Evolutionary conservation across 2,329 filamentous ascomycete species (phyloP), one percentile per base, ranked within the genome.

Genomic region (Fusarium multiceps): DNA sequence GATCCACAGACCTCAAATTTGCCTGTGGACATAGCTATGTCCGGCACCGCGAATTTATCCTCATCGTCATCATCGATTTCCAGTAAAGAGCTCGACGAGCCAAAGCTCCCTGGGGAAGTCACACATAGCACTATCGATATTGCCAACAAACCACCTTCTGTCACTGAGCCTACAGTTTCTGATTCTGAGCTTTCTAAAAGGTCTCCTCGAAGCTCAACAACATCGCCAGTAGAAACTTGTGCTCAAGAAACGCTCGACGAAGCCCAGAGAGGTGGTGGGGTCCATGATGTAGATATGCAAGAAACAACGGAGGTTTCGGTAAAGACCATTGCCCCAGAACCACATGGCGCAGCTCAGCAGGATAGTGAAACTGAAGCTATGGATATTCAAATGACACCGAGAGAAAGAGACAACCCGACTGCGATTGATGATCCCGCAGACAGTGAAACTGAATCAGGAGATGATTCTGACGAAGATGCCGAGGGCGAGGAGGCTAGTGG

Each of bases 31-130:
- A 20, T 45, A 27, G 50, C 47, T n/a, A 42, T 55, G 20, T 37
- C 34, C 5, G 43, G 18, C 14, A 21, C 50, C 13, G 63, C 71
- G 7, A 74, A 72, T 42, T 65, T 60, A 18, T 41, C 28, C 28
- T 30, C 73, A 16, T 67, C 70, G 20, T 72, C 72, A 14, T 68
- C 72, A 16, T 72, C 70, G 6, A 49, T 72, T n/a, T 48, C 46
- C 14, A 71, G 68, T 20, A 49, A 66, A 13, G 54, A 71, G 4
- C 59, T 66, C 34, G 27, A 20, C n/a, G 63, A 55, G 12, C 68
- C 65, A 9, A 43, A 60, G 2, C 28, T 63, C 40, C 32, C 43
- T 14, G 13, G 34, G 18, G 49, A 59, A 41, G 18, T 49, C 14
- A 40, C 42, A 5, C 21, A 30, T 16, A 49, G 53, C 11, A 16